Base-by-base conservation (phyloP, 352 stramenopile species). In the Phytophthora pini region DNA sequence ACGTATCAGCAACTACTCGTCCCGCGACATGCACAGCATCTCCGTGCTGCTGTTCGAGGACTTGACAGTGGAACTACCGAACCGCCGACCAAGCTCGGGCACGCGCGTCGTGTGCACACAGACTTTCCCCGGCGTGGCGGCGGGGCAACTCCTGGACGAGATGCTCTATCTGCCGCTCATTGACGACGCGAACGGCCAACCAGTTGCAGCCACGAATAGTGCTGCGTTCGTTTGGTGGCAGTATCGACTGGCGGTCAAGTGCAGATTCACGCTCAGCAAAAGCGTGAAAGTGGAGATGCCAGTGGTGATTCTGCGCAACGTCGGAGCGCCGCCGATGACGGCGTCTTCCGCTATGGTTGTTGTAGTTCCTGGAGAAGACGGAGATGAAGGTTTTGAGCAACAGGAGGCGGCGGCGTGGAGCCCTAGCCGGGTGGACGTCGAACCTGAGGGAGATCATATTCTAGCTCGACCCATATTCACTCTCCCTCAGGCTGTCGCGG, bases 261-360 rank as follows among this genome's bases (percentile, higher is more conserved):
- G 70, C 31, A 62, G 59, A 26, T 75, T 75, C 40, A n/a, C 61
- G 15, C 47, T 79, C 7, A 76, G 70, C 54, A 73, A 72, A 38
- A 79, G 70, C 45, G 66, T 79, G 9, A 74, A 70, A 11, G 66
- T 79, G 44, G 63, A 79, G 52, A 56, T 79, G 49, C 70, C 70
- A 12, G 63, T 79, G 27, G 57, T 65, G 3, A 61, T 79, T 32
- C 34, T 76, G 2, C 68, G 68, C 49, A 51, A 74, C 15, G 17
- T 74, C 20, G 65, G 65, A n/a, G 56, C 40, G 26, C 56, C 56
- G 38, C 46, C 52, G 1, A n/a, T 17, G 22, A 17, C 17, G 7
- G 15, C 15, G 12, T 36, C 44, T 22, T 49, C 58, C 39, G 65
- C 58, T 1, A 41, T 74, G 36, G 47, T 73, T n/a, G 48, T 68